Base-by-base conservation (phyloP, 768 basidiomycete species). In the Goffeauzyma gilvescens region DNA sequence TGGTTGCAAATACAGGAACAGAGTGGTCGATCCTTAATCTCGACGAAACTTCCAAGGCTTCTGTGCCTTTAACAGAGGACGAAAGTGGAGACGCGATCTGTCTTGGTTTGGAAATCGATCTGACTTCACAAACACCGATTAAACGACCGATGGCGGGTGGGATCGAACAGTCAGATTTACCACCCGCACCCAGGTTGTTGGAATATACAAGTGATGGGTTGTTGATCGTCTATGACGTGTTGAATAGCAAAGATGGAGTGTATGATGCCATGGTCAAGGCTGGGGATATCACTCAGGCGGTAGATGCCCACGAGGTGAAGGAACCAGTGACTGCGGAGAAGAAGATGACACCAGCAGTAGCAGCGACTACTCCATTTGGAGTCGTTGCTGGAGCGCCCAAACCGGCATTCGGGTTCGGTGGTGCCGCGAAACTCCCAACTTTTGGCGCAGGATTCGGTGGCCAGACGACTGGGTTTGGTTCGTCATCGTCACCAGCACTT, bases 101-200 rank as follows among this genome's bases (percentile, higher is more conserved):
- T 0, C 30, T 69, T 5, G 65, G 59, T 0, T 42, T 69, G 41
- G 65, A 57, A 0, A 45, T 67, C 18, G 68, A 68, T 44, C 51
- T 68, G 24, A 58, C 60, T 1, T 50, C 50, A 9, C 32, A 45
- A 1, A 54, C 45, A 21, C 35, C 50, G 0, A 55, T 65, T 44
- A 53, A 47, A 25, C 52, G 50, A 39, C 59, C 55, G 2, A 59
- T 63, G 34, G 53, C 58, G 5, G 64, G 58, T 13, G 65, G 64
- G 5, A 51, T 55, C 10, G 60, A 64, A 32, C 44, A 38, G 26
- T 49, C 55, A 2, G 62, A 63, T 46, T 33, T 63, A 4, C 52
- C 59, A 8, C 59, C 62, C 4, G 44, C 49, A 24, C 62, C 63
- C 1, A 50, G 55, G 14, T 27, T 67, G 13, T 28, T 65, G 38